Evolutionary conservation across 192 early-diverging fungal species (phyloP), one percentile per base, ranked within the genome.

Genomic region (Umbelopsis vinacea): DNA sequence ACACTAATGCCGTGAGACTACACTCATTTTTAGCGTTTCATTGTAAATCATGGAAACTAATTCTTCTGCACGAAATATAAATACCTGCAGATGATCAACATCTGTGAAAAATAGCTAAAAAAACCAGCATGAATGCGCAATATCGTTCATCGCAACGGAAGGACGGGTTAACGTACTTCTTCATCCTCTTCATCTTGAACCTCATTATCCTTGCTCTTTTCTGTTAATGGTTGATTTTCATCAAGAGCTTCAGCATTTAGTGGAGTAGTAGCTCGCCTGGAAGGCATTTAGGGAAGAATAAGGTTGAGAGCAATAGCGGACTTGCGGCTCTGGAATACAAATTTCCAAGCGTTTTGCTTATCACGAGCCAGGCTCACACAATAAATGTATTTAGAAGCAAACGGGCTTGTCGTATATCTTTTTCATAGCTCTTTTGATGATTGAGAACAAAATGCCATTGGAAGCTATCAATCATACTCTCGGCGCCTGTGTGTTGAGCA

Each of bases 1-100:
- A 78, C 86, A 57, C 85, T 88, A 75, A 95, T 92, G 9, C 94
- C 93, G 70, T 86, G 84, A 53, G 89, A 82, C 77, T 76, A 67
- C 40, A 67, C 15, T 22, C 6, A 50, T 11, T 37, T 33, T 50
- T 11, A 74, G 83, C 75, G 11, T 40, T 86, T 83, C 22, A 81
- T 75, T 4, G 71, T 50, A 45, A 77, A 26, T 46, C 14, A 71
- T n/a, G 11, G 40, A 40, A 24, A 45, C 14, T 2, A 19, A 29
- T 35, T 21, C 10, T 43, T 55, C 11, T 43, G 8, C 6, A 43
- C 8, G 8, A 7, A 40, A 43, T 11, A 43, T 11, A 12, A 11
- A 43, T 75, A 75, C 74, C 55, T 89, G 86, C 11, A 87, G 70
- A 29, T 85, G 83, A 33, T 87, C 86, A 4, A 87, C 73, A 54